A percentile compares a stretch with the other conserved stretches of the same genome.
These are phyloP conservation scores for Mortierella sp. DNA, from an alignment of 371 early-diverging fungal species.

Conservation along the genomic window DNA sequence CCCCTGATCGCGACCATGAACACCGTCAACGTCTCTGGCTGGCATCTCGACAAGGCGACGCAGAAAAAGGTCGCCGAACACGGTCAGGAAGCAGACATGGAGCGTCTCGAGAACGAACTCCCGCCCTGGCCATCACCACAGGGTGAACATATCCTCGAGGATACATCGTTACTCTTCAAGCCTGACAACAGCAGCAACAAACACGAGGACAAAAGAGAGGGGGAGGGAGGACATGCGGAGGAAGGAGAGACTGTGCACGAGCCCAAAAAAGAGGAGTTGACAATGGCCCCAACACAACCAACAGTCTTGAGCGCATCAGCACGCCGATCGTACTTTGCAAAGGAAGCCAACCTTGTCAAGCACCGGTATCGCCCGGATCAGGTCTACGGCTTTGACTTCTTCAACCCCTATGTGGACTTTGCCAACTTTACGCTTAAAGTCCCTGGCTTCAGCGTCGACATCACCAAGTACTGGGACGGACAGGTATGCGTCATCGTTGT, in stretches of 20 bases:
- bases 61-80: constrained; percentile 15
- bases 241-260: neutral
- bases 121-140: constrained; percentile 60
- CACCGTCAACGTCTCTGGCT: constrained; percentile 63
- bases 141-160: constrained; percentile 62
- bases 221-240: neutral
- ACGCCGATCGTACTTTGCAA: constrained; percentile 32
- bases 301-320: constrained; percentile 18
- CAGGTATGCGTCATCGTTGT: constrained; percentile 62
- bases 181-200: neutral
- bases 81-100: constrained; percentile 20
- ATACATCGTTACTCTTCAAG: constrained; percentile 33
- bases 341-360: constrained; percentile 51
- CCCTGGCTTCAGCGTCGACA: constrained; percentile 73
- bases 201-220: neutral
- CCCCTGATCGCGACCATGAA: constrained; percentile 85
- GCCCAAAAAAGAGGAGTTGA: neutral
- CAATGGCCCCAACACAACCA: constrained; percentile 25
- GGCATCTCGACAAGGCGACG: constrained; percentile 28
- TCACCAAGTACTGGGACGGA: constrained; percentile 76
- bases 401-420: constrained; percentile 76
- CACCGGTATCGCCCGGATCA: constrained; percentile 62
- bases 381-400: constrained; percentile 77
- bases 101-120: constrained; percentile 32
- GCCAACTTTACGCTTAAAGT: constrained; percentile 65